Conservation (phyloP, 2,329 filamentous ascomycete species). For the Penicillium paneum region DNA sequence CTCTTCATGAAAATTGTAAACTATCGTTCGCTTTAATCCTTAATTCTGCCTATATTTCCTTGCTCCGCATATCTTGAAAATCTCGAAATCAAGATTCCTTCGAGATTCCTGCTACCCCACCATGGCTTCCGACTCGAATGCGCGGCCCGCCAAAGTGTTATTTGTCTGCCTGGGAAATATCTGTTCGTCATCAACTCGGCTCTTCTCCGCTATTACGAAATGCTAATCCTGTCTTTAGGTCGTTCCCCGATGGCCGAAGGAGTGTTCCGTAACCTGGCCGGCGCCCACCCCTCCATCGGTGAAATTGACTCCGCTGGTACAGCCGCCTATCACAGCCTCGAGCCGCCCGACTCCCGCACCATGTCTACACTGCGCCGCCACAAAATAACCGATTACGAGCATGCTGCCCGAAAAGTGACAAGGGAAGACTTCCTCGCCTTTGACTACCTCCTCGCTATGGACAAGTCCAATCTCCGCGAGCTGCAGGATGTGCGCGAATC, state of each 20-base stretch:
- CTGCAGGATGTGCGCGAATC: constrained; percentile 59
- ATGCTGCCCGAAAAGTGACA: constrained; percentile 71
- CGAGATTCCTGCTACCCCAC: not conserved
- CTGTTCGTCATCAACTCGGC: constrained; percentile 51
- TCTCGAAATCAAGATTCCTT: not conserved
- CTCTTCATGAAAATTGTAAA: not conserved
- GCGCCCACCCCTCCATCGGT: constrained; percentile 58
- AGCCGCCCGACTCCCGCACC: constrained; percentile 76
- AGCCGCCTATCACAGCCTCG: constrained; percentile 77
- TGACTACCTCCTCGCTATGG: constrained; percentile 96
- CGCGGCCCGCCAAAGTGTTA: constrained; percentile 63
- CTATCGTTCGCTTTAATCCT: not conserved
- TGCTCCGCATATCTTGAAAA: not conserved
- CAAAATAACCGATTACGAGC: constrained; percentile 72
- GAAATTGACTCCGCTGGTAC: constrained; percentile 87
- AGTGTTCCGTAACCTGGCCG: constrained; percentile 72
- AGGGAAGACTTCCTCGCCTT: constrained; percentile 75
- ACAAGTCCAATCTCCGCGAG: constrained; percentile 73
- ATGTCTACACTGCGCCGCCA: constrained; percentile 72
- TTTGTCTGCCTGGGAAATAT: constrained; percentile 98
- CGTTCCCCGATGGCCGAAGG: constrained; percentile 94
- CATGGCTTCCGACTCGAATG: constrained; percentile 24
- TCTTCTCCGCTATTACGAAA: not conserved
- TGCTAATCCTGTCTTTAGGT: constrained; percentile 40
- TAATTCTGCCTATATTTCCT: not conserved